Evolutionary conservation across 768 basidiomycete genomes (phyloP).

Genomic region (Boletus barrowsii): DNA sequence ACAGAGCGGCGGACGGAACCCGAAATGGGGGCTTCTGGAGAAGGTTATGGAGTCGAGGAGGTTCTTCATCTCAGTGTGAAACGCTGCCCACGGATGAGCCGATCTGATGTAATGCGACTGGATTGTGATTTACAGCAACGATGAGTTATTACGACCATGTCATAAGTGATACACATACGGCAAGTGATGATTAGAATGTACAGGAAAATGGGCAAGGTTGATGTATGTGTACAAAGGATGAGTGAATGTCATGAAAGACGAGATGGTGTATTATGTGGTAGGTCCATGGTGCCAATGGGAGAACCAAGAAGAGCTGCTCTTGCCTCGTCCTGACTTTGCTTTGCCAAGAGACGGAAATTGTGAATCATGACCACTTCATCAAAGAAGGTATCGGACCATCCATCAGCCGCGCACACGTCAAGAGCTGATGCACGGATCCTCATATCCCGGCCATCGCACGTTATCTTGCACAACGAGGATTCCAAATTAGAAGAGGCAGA

Average conservation of each 20-base stretch:
- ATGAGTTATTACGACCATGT: slow-evolving; percentile 29
- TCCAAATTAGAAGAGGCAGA: slow-evolving; percentile 33
- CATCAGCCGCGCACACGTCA: slow-evolving; percentile 39
- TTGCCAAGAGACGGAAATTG: slow-evolving; percentile 42
- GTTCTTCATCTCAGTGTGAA: slow-evolving; percentile 16
- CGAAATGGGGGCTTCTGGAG: slow-evolving; percentile 25
- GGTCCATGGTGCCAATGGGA: slow-evolving; percentile 24
- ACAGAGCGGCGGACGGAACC: slow-evolving; percentile 21
- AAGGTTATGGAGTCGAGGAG: slow-evolving; percentile 18
- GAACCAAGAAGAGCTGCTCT: slow-evolving; percentile 26
- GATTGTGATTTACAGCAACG: slow-evolving; percentile 26
- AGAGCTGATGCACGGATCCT: slow-evolving; percentile 49
- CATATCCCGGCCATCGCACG: slow-evolving; percentile 38
- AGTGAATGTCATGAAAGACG: slow-evolving; percentile 23
- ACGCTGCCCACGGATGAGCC: slow-evolving; percentile 10
- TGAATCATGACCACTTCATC: slow-evolving; percentile 61
- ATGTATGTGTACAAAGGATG: slow-evolving; percentile 31
- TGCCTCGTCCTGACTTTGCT: slow-evolving; percentile 37
- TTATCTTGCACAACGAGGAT: slow-evolving; percentile 34
- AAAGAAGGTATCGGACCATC: slow-evolving; percentile 62
- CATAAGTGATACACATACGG: slow-evolving; percentile 34
- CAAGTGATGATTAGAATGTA: slow-evolving; percentile 33
- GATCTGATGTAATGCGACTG: slow-evolving; percentile 21
- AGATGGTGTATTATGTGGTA: slow-evolving; percentile 16
- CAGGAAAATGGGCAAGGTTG: slow-evolving; percentile 27